A percentile compares a stretch with the other conserved stretches of the same genome.
Evolutionary conservation across 768 basidiomycete species (phyloP).

Genomic region (Pleurotus cornucopiae): DNA sequence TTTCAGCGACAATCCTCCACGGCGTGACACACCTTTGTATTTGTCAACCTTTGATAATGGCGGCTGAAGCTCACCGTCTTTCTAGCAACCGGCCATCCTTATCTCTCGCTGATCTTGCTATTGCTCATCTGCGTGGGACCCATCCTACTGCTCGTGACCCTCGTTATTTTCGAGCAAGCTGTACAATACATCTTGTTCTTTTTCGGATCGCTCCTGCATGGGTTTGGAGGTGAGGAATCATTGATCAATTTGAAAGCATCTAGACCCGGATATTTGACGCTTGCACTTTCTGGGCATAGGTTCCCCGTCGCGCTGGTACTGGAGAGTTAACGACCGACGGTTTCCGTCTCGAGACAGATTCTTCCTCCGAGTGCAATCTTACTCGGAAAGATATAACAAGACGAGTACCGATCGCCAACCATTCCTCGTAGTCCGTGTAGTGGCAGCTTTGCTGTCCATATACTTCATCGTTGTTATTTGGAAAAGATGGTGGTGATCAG

Average conservation of each 20-base stretch:
- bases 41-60: not conserved
- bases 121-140: not conserved
- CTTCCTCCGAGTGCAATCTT: conserved; percentile 5
- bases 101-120: not conserved
- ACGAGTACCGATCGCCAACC: conserved; percentile 1
- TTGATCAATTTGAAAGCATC: not conserved
- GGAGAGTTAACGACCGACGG: conserved; percentile 1
- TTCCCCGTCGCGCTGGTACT: conserved; percentile 5
- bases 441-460: not conserved
- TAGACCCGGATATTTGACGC: not conserved
- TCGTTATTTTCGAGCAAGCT: conserved; percentile 6
- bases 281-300: not conserved
- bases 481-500: not conserved
- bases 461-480: conserved; percentile 6
- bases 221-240: conserved; percentile 1
- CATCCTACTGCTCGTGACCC: not conserved
- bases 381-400: conserved; percentile 4
- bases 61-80: not conserved
- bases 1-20: not conserved
- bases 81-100: conserved; percentile 1
- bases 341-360: conserved; percentile 1
- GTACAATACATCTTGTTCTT: not conserved
- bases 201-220: not conserved
- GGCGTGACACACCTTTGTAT: not conserved
- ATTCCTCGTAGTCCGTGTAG: not conserved